Conservation (phyloP, 306 rosid genomes). For the Biancaea sappan region DNA sequence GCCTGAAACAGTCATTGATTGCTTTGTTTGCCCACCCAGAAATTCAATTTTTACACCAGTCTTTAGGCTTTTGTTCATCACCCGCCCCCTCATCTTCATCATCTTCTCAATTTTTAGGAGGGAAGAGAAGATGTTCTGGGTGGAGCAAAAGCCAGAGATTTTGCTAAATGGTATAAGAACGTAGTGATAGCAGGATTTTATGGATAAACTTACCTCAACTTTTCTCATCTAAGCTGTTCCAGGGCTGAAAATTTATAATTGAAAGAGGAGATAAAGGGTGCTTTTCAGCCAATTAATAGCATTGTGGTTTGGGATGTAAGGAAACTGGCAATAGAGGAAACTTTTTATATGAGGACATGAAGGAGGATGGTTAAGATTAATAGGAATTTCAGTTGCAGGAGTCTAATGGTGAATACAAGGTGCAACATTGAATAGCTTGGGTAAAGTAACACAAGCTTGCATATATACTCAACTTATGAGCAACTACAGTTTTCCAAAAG, state of each 20-base stretch:
- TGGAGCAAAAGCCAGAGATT: neutral
- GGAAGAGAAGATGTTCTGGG: neutral
- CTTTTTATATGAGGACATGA: neutral
- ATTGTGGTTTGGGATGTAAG: neutral
- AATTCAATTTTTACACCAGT: too few relatives aligned
- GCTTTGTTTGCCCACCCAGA: too few relatives aligned
- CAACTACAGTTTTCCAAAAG: neutral
- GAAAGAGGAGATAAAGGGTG: neutral
- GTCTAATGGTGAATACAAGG: neutral
- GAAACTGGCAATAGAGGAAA: neutral
- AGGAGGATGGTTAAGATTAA: neutral
- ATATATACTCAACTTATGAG: neutral
- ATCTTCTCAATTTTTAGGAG: too few relatives aligned
- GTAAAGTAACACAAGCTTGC: neutral
- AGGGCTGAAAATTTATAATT: constrained; percentile 12
- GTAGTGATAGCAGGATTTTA: neutral
- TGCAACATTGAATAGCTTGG: neutral
- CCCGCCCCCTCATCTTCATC: too few relatives aligned
- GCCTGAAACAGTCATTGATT: too few relatives aligned
- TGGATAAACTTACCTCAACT: neutral
- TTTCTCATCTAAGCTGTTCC: neutral
- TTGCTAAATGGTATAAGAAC: neutral
- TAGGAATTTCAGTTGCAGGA: neutral
- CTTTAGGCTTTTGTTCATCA: too few relatives aligned
- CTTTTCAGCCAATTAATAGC: neutral